These are phyloP conservation scores for Tilletia setariae DNA, from an alignment of 1,284 basidiomycete species.

Conservation along the genomic window DNA sequence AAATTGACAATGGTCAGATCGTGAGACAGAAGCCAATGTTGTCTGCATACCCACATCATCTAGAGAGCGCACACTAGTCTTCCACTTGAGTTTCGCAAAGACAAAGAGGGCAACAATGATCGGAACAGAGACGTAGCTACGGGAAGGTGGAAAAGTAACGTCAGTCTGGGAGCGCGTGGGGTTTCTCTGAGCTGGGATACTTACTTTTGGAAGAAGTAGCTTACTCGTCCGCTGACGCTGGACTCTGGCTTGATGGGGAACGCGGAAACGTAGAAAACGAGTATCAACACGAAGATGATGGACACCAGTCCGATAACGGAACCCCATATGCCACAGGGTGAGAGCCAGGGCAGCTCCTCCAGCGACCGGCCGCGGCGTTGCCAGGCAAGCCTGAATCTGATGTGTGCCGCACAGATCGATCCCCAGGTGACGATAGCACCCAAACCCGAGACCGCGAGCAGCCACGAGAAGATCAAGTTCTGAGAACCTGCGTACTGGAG, in stretches of 20 bases:
- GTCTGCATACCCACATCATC: background rate
- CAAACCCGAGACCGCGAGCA: conserved; percentile 59
- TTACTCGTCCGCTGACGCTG: background rate
- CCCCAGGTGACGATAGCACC: conserved; percentile 59
- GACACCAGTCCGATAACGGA: conserved; percentile 52
- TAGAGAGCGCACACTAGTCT: background rate
- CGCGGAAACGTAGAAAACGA: background rate
- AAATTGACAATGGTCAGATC: too few relatives aligned
- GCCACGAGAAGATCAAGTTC: conserved; percentile 56
- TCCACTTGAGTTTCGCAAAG: conserved; percentile 16
- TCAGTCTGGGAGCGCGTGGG: background rate
- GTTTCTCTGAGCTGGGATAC: background rate
- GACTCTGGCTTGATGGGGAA: background rate
- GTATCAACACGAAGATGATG: conserved; percentile 44
- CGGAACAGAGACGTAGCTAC: conserved; percentile 56
- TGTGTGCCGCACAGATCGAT: conserved; percentile 46
- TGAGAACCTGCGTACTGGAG: conserved; percentile 47
- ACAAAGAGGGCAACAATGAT: conserved; percentile 31
- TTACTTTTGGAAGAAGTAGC: background rate
- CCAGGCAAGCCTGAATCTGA: conserved; percentile 60
- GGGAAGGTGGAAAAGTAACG: conserved; percentile 52
- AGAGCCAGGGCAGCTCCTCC: conserved; percentile 59
- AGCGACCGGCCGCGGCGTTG: conserved; percentile 57
- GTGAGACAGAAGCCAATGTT: conserved; percentile 25
- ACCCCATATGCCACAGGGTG: conserved; percentile 58